Evolutionary conservation across 345 rosid species (phyloP).

Genomic region (Aquilaria sinensis): DNA sequence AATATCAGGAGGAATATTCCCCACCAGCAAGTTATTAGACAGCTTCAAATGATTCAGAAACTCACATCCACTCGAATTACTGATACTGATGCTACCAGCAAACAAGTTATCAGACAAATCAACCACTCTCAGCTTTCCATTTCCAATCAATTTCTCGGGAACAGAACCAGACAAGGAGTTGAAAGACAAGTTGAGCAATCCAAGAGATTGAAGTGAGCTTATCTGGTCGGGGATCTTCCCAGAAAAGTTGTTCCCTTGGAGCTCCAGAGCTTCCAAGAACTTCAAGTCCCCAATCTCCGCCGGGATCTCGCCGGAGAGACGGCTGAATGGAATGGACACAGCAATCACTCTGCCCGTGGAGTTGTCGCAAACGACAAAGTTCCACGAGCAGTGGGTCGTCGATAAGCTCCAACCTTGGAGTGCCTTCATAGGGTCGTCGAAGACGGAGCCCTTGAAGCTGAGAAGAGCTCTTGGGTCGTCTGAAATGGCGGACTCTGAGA

Average conservation of each 20-base stretch:
- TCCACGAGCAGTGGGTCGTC: constrained; percentile 37
- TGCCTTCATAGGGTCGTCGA: constrained; percentile 31
- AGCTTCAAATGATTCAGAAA: constrained; percentile 44
- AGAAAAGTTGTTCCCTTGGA: constrained; percentile 58
- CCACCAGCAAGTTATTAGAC: constrained; percentile 36
- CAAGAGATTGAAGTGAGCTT: constrained; percentile 28
- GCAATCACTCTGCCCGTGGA: constrained; percentile 29
- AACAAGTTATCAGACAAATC: constrained; percentile 55
- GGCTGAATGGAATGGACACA: constrained; percentile 32
- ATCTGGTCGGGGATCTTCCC: constrained; percentile 40
- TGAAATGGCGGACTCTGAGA: constrained; percentile 4
- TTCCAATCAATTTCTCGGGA: constrained; percentile 38
- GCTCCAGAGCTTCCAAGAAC: constrained; percentile 40
- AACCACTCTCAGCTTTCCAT: constrained; percentile 24
- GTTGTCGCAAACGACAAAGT: constrained; percentile 37
- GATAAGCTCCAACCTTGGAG: constrained; percentile 38
- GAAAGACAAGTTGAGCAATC: constrained; percentile 41
- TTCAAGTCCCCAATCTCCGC: constrained; percentile 27
- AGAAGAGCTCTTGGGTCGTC: constrained; percentile 37
- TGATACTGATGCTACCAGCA: constrained; percentile 26
- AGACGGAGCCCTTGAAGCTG: constrained; percentile 33
- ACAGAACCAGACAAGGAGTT: constrained; percentile 42
- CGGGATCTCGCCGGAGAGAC: constrained; percentile 49
- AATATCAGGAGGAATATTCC: constrained; percentile 40
- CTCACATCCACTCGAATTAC: constrained; percentile 22